A percentile compares a stretch with the other conserved stretches of the same genome.
Evolutionary conservation across 371 early-diverging fungal genomes (phyloP).

Genomic region (Zancudomyces culisetae): DNA sequence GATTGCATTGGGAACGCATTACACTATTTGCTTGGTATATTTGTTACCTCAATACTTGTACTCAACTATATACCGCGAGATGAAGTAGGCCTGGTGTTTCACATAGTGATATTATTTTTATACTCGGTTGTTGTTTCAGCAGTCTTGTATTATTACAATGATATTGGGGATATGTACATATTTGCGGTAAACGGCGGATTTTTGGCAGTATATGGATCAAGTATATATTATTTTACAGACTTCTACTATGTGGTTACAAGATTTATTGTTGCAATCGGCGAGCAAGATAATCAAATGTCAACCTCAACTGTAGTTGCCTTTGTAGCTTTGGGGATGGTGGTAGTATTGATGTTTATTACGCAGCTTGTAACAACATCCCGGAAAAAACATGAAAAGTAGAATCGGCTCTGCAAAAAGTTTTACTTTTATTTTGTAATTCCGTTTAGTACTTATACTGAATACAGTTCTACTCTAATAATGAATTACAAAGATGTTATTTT

Average conservation of each 20-base stretch:
- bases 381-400: no score
- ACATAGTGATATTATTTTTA: neutral
- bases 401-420: no score
- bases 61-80: neutral
- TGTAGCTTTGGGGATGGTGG: neutral
- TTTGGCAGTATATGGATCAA: neutral
- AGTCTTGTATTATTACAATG: neutral
- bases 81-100: neutral
- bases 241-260: neutral
- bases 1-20: neutral
- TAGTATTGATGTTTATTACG: neutral
- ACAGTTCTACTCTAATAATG: no score
- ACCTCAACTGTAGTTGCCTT: neutral
- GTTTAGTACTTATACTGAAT: no score
- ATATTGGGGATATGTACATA: neutral
- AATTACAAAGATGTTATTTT: no score
- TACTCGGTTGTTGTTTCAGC: neutral
- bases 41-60: neutral
- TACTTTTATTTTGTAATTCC: no score
- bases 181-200: neutral
- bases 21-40: neutral
- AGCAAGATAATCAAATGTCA: neutral
- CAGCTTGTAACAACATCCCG: neutral
- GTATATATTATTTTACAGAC: neutral
- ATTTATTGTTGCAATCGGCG: neutral